A percentile compares a stretch with the other conserved stretches of the same genome.
Evolutionary conservation across 257 asterid genomes (phyloP).

Genomic region (Solanum virginianum): DNA sequence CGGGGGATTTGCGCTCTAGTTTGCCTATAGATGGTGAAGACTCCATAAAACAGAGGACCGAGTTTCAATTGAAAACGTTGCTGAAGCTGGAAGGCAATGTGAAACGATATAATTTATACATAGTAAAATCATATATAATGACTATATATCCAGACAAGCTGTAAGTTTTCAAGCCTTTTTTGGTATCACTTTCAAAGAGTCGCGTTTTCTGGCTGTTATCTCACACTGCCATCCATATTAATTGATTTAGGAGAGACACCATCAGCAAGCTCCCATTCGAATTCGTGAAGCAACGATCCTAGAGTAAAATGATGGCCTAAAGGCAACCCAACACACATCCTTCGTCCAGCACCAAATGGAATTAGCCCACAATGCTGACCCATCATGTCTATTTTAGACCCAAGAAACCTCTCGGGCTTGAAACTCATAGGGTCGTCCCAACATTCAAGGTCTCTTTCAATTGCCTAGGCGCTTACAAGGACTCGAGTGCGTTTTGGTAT

Average conservation of each 20-base stretch:
- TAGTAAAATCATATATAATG: too few relatives aligned
- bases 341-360: not conserved
- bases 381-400: not conserved
- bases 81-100: too few relatives aligned
- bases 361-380: not conserved
- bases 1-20: conserved; percentile 70
- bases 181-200: not conserved
- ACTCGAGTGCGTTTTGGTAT: not conserved
- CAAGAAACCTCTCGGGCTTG: not conserved
- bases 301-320: not conserved
- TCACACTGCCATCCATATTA: not conserved
- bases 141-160: too few relatives aligned
- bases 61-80: conserved; percentile 3
- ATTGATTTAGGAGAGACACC: not conserved
- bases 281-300: not conserved
- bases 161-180: not conserved
- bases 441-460: not conserved
- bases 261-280: not conserved
- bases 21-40: conserved; percentile 60
- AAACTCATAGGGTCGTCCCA: not conserved
- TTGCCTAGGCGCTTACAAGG: not conserved
- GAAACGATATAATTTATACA: too few relatives aligned
- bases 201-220: not conserved
- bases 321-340: not conserved
- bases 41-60: conserved; percentile 67